Evolutionary conservation across 2,329 filamentous ascomycete species (phyloP), one percentile per base, ranked within the genome.

Genomic region (Neonectria coccinea): DNA sequence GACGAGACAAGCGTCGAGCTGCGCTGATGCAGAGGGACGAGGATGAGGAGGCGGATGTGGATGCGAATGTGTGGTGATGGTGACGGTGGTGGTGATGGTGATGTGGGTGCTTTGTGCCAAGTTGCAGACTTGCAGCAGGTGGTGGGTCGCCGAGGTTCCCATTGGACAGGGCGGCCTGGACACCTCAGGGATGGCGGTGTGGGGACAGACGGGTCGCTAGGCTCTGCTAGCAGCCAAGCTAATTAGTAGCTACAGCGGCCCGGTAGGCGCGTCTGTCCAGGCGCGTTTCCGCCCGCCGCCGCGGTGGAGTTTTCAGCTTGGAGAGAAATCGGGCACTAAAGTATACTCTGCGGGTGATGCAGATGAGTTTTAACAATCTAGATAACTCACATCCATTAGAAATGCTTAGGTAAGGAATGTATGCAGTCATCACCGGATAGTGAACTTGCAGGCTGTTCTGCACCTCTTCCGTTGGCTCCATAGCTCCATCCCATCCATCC

Each of bases 221-320:
- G 61, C 50, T 51, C 61, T 64, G 2, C 8, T 10, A 29, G 29
- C 8, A 59, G 25, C 20, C 10, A 48, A 18, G 12, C 25, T 25
- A 25, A 25, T 25, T 25, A 25, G 25, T 25, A 25, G 39, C 39
- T 44, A 12, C 27, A 25, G 39, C 10, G 39, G 39, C 16, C 25
- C 10, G 7, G 36, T 52, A 62, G 58, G 58, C 54, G 48, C 59
- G 53, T 57, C 29, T 57, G 55, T 53, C 31, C 55, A 63, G 55
- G 60, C 55, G 55, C 60, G 50, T 58, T 56, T 44, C 55, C 55
- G 50, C 55, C 50, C 48, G 42, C 48, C 25, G 47, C 48, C 29
- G 48, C 18, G 12, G 29, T 31, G 16, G 48, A 36, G 29, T 20
- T 31, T 29, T 51, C 27, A 51, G 29, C 48, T 39, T 39, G 14